A percentile compares a stretch with the other conserved stretches of the same genome.
Evolutionary conservation across 1,284 basidiomycete genomes (phyloP).

Genomic region (Mycena sp.): DNA sequence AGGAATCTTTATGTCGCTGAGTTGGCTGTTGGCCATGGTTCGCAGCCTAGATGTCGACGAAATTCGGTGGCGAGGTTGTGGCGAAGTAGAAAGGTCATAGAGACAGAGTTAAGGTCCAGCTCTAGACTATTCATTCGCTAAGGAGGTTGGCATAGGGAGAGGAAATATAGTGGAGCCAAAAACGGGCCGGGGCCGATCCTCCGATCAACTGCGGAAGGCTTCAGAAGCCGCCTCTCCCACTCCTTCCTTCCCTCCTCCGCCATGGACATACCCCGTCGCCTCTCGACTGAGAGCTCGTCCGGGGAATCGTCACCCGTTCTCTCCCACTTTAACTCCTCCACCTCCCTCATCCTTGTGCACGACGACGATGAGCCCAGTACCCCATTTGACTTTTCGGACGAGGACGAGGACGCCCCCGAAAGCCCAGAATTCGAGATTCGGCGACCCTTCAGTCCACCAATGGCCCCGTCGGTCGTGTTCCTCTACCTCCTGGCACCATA

Average conservation of each 20-base stretch:
- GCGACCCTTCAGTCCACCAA: slow-evolving; percentile 57
- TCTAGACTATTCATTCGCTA: too few relatives aligned
- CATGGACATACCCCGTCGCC: slow-evolving; percentile 24
- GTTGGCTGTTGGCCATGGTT: too few relatives aligned
- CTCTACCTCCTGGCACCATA: slow-evolving; percentile 75
- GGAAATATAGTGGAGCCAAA: too few relatives aligned
- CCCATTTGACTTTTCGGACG: slow-evolving; percentile 58
- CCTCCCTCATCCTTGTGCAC: slow-evolving; percentile 72
- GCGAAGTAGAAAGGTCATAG: too few relatives aligned
- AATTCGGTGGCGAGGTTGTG: too few relatives aligned
- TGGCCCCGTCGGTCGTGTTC: slow-evolving; percentile 67
- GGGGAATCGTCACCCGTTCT: slow-evolving; percentile 32
- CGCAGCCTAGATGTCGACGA: too few relatives aligned
- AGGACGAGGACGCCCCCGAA: slow-evolving; percentile 57
- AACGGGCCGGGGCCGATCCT: neutral
- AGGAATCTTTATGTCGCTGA: too few relatives aligned
- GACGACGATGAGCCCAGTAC: slow-evolving; percentile 49
- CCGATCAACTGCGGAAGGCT: too few relatives aligned
- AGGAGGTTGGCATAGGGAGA: too few relatives aligned
- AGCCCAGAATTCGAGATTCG: slow-evolving; percentile 53
- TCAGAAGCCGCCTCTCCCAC: neutral
- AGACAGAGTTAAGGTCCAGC: too few relatives aligned
- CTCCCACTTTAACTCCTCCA: slow-evolving; percentile 42
- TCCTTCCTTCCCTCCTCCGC: neutral
- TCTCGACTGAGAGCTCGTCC: slow-evolving; percentile 24